Base-by-base conservation (phyloP, 306 rosid genomes). In the Crataegus laevigata region DNA sequence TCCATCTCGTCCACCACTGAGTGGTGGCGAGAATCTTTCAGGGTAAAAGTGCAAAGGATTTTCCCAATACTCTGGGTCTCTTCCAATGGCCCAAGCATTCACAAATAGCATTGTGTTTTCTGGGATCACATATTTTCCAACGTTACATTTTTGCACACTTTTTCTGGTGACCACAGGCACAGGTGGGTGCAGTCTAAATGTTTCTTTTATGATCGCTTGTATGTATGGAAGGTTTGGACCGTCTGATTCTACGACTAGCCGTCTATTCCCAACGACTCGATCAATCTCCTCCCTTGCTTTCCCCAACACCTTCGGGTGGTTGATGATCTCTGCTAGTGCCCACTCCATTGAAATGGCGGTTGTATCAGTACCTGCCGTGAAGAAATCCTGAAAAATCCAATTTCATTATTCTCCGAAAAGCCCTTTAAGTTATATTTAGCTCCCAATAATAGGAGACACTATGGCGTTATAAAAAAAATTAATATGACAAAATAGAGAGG, bases 101-200 rank as follows among this genome's bases (percentile, higher is more conserved):
- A 85, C 26, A 21, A 79, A 82, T 2, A 85, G 30, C 6, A 69
- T 24, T 3, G 87, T 84, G 42, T 83, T 73, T n/a, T 45, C 65
- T 7, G 90, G 89, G 25, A 85, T 80, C 17, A 63, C 78, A 38
- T 25, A 87, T 7, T 71, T 77, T 0, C 67, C 28, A 4, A 89
- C 61, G 24, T 76, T 82, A 52, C 90, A 80, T 6, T 75, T 77
- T 40, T 74, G 15, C 0, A 77, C 68, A 21, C 78, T 83, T 36
- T 68, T 79, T 78, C 94, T 74, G 11, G 73, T 43, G 0, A 82
- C 71, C 30, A 87, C 57, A 1, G 91, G 83, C 3, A 73, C 68
- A 38, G 92, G 79, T 1, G 96, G 96, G 74, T 88, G 87, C 59
- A 86, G 76, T 26, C 96, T 75, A n/a, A 81, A 45, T 28, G 85